Conservation (phyloP, 805 yeast genomes). For the Candida chauliodis region DNA sequence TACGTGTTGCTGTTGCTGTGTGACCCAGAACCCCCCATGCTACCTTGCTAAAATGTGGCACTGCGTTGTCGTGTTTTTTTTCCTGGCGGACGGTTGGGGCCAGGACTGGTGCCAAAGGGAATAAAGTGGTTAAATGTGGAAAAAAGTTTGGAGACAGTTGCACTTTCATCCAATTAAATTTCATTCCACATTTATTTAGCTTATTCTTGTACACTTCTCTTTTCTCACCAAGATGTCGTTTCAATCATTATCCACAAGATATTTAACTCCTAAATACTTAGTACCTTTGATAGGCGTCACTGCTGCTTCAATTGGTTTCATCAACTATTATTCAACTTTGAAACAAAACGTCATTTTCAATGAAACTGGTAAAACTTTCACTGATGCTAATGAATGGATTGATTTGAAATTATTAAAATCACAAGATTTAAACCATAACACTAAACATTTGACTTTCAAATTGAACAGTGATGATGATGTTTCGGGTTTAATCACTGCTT, state of each 20-base stretch:
- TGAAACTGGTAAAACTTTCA: slow-evolving; percentile 47
- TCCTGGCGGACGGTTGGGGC: too few species aligned
- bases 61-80: too few species aligned
- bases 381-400: slow-evolving; percentile 58
- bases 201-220: too few species aligned
- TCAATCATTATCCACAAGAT: slow-evolving; percentile 13
- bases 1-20: too few species aligned
- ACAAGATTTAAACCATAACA: slow-evolving; percentile 53
- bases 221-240: background rate
- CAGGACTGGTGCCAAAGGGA: too few species aligned
- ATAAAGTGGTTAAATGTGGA: too few species aligned
- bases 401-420: slow-evolving; percentile 57
- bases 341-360: slow-evolving; percentile 20
- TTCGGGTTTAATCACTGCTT: slow-evolving; percentile 77
- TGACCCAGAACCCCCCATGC: too few species aligned
- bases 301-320: slow-evolving; percentile 33
- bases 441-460: slow-evolving; percentile 68
- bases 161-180: too few species aligned
- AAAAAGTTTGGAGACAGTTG: too few species aligned
- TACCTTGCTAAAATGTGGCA: too few species aligned
- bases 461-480: slow-evolving; percentile 63
- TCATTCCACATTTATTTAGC: too few species aligned
- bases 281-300: slow-evolving; percentile 27
- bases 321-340: slow-evolving; percentile 23
- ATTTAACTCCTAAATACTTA: slow-evolving; percentile 23